Conservation (phyloP, 176 grass and related monocot genomes). For the Eleusine coracana region DNA sequence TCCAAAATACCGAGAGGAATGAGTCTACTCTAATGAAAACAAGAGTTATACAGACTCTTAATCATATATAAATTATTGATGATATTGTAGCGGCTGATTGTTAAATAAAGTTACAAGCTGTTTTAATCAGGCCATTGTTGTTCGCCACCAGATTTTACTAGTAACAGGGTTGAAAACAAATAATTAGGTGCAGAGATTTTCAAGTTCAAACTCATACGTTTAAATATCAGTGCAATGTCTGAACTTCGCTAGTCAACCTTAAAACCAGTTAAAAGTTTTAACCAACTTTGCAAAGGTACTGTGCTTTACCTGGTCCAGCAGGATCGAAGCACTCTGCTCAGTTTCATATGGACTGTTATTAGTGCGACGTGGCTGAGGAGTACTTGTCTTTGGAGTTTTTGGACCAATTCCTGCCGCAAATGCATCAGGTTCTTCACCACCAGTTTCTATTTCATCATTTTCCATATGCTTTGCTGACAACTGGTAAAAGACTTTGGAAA, state of each 20-base stretch:
- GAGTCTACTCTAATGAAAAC: background rate
- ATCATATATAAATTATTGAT: background rate
- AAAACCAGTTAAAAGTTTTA: background rate
- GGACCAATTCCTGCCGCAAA: constrained; percentile 56
- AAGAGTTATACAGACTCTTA: background rate
- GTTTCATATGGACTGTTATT: constrained; percentile 49
- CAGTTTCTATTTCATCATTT: constrained; percentile 42
- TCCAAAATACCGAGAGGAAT: background rate
- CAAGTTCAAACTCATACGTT: background rate
- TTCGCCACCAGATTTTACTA: background rate
- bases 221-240: background rate
- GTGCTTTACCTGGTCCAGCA: constrained; percentile 58
- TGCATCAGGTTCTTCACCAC: constrained; percentile 39
- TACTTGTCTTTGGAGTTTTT: constrained; percentile 72
- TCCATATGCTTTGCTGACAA: constrained; percentile 44
- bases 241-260: background rate
- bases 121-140: background rate
- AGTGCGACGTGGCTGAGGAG: constrained; percentile 47
- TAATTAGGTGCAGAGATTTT: background rate
- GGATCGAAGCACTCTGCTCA: constrained; percentile 37
- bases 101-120: background rate
- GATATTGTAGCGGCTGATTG: background rate
- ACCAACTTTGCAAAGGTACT: background rate
- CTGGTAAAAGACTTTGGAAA: constrained; percentile 80
- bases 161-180: background rate